Base-by-base conservation (phyloP, 2,329 filamentous ascomycete genomes). In the Paecilomyces sp. region DNA sequence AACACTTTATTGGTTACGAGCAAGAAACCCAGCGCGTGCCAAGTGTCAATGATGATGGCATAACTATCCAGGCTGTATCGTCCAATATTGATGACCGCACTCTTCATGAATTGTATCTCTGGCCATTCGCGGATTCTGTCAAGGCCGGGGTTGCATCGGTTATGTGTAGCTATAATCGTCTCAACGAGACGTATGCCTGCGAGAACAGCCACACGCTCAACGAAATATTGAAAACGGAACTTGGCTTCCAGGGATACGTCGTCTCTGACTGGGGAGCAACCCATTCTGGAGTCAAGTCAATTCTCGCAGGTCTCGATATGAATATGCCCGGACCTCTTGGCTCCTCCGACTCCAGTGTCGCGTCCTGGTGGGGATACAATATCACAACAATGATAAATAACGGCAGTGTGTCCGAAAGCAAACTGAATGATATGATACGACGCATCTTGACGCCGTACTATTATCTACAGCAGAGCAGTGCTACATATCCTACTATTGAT, bases 21-120 rank as follows among this genome's bases (percentile, higher is more conserved):
- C 88, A 91, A 71, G 87, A 89, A 84, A 69, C 84, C 58, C 84
- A 86, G 64, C 84, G 86, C 66, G 83, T 86, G 67, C 72, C 60
- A 68, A 75, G 24, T 69, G 75, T 61, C 64, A 72, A 18, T 64
- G 75, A 64, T 75, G 63, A 74, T 75, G 69, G 65, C 78, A 73
- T 41, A 68, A 77, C 66, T 58, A 66, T 67, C 53, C 62, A 66
- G 64, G 81, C 84, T 15, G 70, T 82, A 18, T 85, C 81, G 0
- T 77, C 85, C 53, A 87, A 87, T 65, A 75, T 87, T 7, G 85
- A 87, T 61, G 86, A 88, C 66, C 80, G 81, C 63, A 85, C 84
- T 0, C 74, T 87, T 58, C 84, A 86, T 64, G 85, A 88, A 69
- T 75, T 81, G 24, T 88, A 88, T 59, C 76, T 84, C 1, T 88